A percentile compares a stretch with the other conserved stretches of the same genome.
Evolutionary conservation across 2,329 filamentous ascomycete genomes (phyloP).

Genomic region (Cryphonectria nitschkei): DNA sequence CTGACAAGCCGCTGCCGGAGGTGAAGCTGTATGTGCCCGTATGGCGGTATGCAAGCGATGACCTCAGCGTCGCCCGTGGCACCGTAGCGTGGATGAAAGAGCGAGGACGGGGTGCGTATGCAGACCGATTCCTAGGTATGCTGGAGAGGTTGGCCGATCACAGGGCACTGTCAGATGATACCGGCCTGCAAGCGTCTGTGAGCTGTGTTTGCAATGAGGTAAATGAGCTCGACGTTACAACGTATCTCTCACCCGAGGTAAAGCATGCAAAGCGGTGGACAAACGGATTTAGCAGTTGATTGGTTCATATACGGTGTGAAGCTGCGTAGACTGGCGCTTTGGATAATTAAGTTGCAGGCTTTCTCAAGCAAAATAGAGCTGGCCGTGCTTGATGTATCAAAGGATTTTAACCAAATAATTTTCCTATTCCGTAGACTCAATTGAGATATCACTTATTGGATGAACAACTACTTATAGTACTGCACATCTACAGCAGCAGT

Average conservation of each 20-base stretch:
- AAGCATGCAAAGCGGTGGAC: neutral
- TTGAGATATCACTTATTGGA: too few species aligned
- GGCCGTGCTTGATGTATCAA: too few species aligned
- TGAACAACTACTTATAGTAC: too few species aligned
- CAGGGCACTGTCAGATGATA: neutral
- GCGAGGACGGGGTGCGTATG: neutral
- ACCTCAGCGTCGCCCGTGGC: slow-evolving; percentile 2
- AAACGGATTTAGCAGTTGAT: neutral
- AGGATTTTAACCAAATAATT: too few species aligned
- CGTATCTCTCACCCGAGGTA: neutral
- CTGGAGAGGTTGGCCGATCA: neutral
- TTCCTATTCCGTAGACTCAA: too few species aligned
- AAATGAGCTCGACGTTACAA: neutral
- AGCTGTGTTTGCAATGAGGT: neutral
- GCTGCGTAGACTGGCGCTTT: too few species aligned
- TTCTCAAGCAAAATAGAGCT: too few species aligned
- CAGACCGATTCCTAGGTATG: neutral
- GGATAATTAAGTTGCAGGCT: too few species aligned
- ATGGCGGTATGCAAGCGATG: slow-evolving; percentile 1
- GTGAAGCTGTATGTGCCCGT: slow-evolving; percentile 4
- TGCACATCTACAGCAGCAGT: too few species aligned
- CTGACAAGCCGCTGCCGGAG: slow-evolving; percentile 1
- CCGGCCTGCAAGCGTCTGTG: neutral
- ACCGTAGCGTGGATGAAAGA: neutral
- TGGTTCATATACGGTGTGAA: neutral